These are phyloP conservation scores for Sarcodon sp. DNA, from an alignment of 768 basidiomycete species.

Conservation along the genomic window DNA sequence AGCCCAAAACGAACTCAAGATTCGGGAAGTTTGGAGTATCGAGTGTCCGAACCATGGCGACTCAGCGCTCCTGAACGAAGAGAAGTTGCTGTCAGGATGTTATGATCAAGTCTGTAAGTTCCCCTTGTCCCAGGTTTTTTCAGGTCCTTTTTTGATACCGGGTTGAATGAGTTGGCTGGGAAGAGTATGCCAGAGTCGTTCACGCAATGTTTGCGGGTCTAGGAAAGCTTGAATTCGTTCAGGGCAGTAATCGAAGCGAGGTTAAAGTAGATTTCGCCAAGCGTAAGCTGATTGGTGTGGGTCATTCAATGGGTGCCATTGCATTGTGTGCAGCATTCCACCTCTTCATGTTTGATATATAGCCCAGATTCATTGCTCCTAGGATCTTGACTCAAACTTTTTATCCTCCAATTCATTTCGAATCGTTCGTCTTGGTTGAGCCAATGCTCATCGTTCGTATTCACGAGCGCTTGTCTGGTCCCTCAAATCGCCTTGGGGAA, in stretches of 20 bases:
- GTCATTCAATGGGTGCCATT: constrained; percentile 42
- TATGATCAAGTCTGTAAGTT: constrained; percentile 29
- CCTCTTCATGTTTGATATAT: neutral
- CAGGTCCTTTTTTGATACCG: neutral
- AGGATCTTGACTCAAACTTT: constrained; percentile 31
- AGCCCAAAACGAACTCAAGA: constrained; percentile 14
- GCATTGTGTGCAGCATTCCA: constrained; percentile 22
- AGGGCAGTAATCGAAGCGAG: constrained; percentile 12
- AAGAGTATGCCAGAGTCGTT: constrained; percentile 35
- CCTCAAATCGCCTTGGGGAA: constrained; percentile 10
- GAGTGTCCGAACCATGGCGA: constrained; percentile 47
- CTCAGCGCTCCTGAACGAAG: constrained; percentile 33
- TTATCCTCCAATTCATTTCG: constrained; percentile 23
- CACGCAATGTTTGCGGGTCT: constrained; percentile 35
- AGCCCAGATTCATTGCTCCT: neutral
- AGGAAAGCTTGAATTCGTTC: constrained; percentile 14
- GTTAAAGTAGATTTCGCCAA: constrained; percentile 33
- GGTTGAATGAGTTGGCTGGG: constrained; percentile 30
- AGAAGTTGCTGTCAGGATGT: constrained; percentile 21
- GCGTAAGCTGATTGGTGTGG: constrained; percentile 36
- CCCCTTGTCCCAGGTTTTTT: constrained; percentile 1
- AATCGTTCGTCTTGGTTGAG: constrained; percentile 30
- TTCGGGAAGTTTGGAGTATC: constrained; percentile 37
- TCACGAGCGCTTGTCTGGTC: neutral
- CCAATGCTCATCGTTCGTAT: constrained; percentile 23